phyloP scores from a whole-genome alignment of 192 early-diverging fungal genomes.

The Coemansia umbellata region DNA sequence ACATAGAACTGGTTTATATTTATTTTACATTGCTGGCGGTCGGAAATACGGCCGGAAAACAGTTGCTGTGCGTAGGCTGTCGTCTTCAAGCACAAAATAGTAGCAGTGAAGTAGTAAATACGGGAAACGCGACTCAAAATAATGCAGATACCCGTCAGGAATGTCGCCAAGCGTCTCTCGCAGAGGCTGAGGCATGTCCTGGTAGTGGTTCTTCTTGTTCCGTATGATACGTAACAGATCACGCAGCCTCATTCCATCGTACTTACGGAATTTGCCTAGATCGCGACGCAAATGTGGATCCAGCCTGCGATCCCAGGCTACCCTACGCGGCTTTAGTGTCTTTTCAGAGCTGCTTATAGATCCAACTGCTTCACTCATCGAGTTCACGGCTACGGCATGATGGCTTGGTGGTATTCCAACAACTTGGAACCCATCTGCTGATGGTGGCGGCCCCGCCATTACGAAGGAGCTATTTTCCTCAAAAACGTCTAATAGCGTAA shows the following conservation, averaged over 20 bases:
- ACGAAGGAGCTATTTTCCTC: constrained; percentile 45
- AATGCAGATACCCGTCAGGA: constrained; percentile 82
- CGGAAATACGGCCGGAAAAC: constrained; percentile 68
- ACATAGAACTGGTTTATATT: too few species aligned
- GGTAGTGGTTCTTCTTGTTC: constrained; percentile 99
- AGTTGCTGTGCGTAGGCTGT: constrained; percentile 57
- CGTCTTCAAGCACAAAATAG: constrained; percentile 70
- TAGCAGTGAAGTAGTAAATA: constrained; percentile 84
- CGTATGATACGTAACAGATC: constrained; percentile 88
- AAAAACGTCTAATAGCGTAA: constrained; percentile 36
- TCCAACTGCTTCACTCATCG: constrained; percentile 19
- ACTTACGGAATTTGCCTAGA: constrained; percentile 90
- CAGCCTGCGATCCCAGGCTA: constrained; percentile 46
- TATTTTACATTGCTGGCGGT: constrained; percentile 33
- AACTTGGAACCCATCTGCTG: constrained; percentile 44
- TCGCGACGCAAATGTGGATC: constrained; percentile 64
- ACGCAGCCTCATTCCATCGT: constrained; percentile 76
- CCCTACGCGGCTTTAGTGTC: constrained; percentile 12
- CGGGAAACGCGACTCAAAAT: constrained; percentile 90
- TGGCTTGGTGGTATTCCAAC: constrained; percentile 25
- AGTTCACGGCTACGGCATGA: constrained; percentile 20
- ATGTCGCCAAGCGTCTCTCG: constrained; percentile 75
- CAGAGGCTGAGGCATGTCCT: constrained; percentile 78
- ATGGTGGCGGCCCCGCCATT: constrained; percentile 37
- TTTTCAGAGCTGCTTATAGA: not conserved